phyloP scores from a whole-genome alignment of 345 rosid species.

The Camelina sativa region DNA sequence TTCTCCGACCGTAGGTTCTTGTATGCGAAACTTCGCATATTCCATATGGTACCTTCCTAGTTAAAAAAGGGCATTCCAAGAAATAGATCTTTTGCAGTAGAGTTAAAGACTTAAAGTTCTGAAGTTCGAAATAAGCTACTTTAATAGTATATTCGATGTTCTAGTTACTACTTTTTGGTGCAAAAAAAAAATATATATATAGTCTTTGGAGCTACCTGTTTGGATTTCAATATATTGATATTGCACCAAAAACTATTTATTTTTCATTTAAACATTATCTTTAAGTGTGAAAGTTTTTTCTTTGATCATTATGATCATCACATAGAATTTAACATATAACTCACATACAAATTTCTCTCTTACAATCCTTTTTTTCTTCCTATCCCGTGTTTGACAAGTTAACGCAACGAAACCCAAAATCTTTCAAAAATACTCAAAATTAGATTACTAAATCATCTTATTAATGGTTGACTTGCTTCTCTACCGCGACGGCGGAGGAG shows the following conservation, averaged over 20 bases:
- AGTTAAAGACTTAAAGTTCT: not conserved
- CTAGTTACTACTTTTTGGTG: not conserved
- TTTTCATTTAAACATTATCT: not conserved
- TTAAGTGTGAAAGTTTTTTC: not conserved
- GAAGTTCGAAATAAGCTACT: not conserved
- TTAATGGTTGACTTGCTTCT: not conserved
- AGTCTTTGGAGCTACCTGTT: not conserved
- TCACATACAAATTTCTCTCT: conserved; percentile 25
- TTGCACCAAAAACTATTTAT: not conserved
- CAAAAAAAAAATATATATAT: not conserved
- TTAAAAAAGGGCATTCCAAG: not conserved
- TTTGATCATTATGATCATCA: conserved; percentile 23
- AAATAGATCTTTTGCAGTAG: not conserved
- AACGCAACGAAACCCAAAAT: conserved; percentile 38
- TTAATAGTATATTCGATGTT: not conserved
- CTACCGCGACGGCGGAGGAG: conserved; percentile 53
- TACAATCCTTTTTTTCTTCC: not conserved
- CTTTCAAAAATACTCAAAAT: conserved; percentile 21
- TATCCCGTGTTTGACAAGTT: conserved; percentile 31
- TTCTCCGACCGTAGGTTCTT: not conserved
- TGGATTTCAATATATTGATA: not conserved
- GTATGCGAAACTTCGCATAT: not conserved
- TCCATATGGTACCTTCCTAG: not conserved
- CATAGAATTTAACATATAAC: not conserved
- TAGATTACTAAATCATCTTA: conserved; percentile 20